Conservation (phyloP, 805 yeast genomes). For the Yarrowia osloensis region DNA sequence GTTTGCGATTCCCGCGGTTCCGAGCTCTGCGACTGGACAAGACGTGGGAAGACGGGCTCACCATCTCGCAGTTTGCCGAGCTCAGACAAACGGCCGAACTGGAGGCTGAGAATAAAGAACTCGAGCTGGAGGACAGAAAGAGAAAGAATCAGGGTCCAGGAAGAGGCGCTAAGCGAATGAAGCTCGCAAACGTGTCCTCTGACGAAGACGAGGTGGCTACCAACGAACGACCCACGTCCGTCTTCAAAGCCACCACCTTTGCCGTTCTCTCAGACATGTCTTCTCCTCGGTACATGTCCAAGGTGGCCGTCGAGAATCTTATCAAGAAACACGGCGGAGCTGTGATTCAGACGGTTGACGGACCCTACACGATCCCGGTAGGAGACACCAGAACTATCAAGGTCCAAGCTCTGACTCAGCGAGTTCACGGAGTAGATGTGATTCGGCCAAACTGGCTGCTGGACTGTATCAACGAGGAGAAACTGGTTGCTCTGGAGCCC, state of each 20-base stretch:
- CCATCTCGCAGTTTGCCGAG: slow-evolving; percentile 54
- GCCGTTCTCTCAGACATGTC: slow-evolving; percentile 38
- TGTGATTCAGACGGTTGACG: slow-evolving; percentile 35
- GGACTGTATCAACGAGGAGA: slow-evolving; percentile 55
- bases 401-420: slow-evolving; percentile 45
- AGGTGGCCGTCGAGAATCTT: slow-evolving; percentile 35
- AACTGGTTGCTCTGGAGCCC: slow-evolving; percentile 60
- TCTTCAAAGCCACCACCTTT: slow-evolving; percentile 37
- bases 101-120: slow-evolving; percentile 34
- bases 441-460: slow-evolving; percentile 70
- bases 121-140: slow-evolving; percentile 41
- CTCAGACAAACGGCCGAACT: slow-evolving; percentile 40
- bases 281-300: slow-evolving; percentile 35
- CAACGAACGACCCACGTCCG: slow-evolving; percentile 23
- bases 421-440: slow-evolving; percentile 55
- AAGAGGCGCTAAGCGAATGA: slow-evolving; percentile 20
- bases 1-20: slow-evolving; percentile 77
- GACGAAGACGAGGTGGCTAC: slow-evolving; percentile 5
- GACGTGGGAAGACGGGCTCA: slow-evolving; percentile 55
- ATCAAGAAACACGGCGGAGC: slow-evolving; percentile 41
- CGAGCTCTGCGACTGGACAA: slow-evolving; percentile 70
- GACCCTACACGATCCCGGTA: slow-evolving; percentile 31
- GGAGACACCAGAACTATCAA: slow-evolving; percentile 41
- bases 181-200: slow-evolving; percentile 6
- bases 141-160: slow-evolving; percentile 36